Evolutionary conservation across 2,329 filamentous ascomycete genomes (phyloP), one percentile per base, ranked within the genome.

Genomic region (Scedosporium apiospermum): DNA sequence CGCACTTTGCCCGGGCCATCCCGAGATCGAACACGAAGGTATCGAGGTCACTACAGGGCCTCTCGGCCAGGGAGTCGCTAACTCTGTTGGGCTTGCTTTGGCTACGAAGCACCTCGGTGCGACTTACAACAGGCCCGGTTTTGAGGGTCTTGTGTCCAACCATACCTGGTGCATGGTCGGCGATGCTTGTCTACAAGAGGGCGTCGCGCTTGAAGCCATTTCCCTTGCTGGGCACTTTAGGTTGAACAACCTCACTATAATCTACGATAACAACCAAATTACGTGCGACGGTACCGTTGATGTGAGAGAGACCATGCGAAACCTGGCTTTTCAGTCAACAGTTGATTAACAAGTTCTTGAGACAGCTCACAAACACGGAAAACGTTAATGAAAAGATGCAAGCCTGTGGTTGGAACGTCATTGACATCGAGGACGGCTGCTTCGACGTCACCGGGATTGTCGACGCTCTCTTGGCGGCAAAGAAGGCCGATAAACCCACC

Each of bases 181-280:
- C 41, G 82, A 85, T 65, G 46, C 46, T 18, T 51, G 83, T 80
- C 5, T 86, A 18, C 80, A 83, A 66, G 83, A 86, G 69, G 83
- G 83, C 30, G 82, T 86, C 0, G 78, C 75, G 0, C 73, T 84
- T 1, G 84, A 86, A 68, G 79, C 83, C 0, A 78, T 86, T 58
- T 78, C 78, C 3, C 76, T 84, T 5, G 82, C 82, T 5, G 83
- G 82, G 1, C 81, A 85, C 68, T 76, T 78, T 69, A 77, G 75
- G 65, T 73, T 86, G 9, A 79, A 81, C 71, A 86, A 86, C 68
- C 71, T 86, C 1, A 78, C 78, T 3, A 71, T 86, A 27, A 80
- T 85, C 57, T 86, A 86, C 65, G 83, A 86, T 66, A 85, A 86
- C 70, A 85, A 86, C 69, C 79, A 83, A 66, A 74, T 86, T 58